Evolutionary conservation across 192 early-diverging fungal species (phyloP), one percentile per base, ranked within the genome.

Genomic region (Backusella morwellensis): DNA sequence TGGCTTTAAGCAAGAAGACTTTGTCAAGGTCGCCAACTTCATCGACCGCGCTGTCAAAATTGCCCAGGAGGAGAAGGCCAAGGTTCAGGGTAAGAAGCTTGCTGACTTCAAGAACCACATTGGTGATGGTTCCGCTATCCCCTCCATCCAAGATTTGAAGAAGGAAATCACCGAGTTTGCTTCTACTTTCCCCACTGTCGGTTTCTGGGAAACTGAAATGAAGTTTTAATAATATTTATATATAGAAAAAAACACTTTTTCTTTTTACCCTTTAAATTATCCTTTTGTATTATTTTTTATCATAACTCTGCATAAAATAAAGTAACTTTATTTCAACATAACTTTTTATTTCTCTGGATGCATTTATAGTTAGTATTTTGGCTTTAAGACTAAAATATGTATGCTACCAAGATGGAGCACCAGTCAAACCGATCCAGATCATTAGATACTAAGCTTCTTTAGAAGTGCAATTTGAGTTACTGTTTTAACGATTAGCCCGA

Each of bases 61-160:
- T 75, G 91, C 97, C 15, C 76, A 89, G 67, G 89, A 93, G n/a
- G 78, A 94, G 38, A 89, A 92, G 66, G 75, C 76, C 74, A 85
- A 88, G 75, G 91, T 93, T 4, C 50, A 72, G 50, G 89, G 87
- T 11, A 89, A 85, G 59, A 95, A 93, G 88, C 83, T 99, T 72
- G 90, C 88, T 56, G 96, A 97, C 80, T 99, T 98, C 77, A 98
- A 98, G 88, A 91, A 88, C 0, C 82, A 81, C 52, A 87, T 98
- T 67, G 94, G 92, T 15, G 91, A 94, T 54, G 91, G 94, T 38
- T 78, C 74, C 17, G 71, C 78, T 0, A 84, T 93, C 14, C 81
- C 91, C 6, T 84, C 79, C 69, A 86, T 99, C 70, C 85, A 85
- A 26, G 81, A 85, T 0, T 85, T 98, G 36, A 93, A 92, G 81